These are phyloP conservation scores for Cystobasidium slooffiae DNA, from an alignment of 1,284 basidiomycete species.

Conservation along the genomic window DNA sequence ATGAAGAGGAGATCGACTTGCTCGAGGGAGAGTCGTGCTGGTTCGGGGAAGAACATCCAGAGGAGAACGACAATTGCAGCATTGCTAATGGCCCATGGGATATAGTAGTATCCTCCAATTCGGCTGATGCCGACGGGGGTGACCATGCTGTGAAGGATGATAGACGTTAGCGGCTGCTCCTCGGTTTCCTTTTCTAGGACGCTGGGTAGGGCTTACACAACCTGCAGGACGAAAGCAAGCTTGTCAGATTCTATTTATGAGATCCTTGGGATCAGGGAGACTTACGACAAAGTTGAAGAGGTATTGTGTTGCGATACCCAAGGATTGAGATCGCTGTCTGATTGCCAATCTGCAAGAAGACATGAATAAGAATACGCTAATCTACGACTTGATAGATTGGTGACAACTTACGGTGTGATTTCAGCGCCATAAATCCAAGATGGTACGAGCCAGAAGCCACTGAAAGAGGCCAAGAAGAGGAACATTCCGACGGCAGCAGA, in stretches of 20 bases:
- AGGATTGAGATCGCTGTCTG: conserved; percentile 29
- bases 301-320: conserved; percentile 47
- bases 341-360: conserved; percentile 12
- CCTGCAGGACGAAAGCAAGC: neutral
- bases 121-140: conserved; percentile 46
- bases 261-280: too few species aligned
- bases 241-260: too few species aligned
- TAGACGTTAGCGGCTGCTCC: conserved; percentile 21
- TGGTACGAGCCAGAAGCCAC: conserved; percentile 40
- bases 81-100: conserved; percentile 48
- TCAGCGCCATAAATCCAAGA: conserved; percentile 45
- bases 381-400: neutral
- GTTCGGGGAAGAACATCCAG: conserved; percentile 48
- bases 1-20: conserved; percentile 55
- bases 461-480: conserved; percentile 46
- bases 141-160: conserved; percentile 40
- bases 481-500: conserved; percentile 47
- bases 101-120: conserved; percentile 1
- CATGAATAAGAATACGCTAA: neutral
- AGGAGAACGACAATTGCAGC: conserved; percentile 44
- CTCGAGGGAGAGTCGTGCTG: conserved; percentile 51
- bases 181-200: too few species aligned
- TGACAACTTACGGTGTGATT: conserved; percentile 44
- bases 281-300: conserved; percentile 30
- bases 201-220: too few species aligned